Conservation (phyloP, 2,329 filamentous ascomycete species). For the Xylariomycetidae sp. region DNA sequence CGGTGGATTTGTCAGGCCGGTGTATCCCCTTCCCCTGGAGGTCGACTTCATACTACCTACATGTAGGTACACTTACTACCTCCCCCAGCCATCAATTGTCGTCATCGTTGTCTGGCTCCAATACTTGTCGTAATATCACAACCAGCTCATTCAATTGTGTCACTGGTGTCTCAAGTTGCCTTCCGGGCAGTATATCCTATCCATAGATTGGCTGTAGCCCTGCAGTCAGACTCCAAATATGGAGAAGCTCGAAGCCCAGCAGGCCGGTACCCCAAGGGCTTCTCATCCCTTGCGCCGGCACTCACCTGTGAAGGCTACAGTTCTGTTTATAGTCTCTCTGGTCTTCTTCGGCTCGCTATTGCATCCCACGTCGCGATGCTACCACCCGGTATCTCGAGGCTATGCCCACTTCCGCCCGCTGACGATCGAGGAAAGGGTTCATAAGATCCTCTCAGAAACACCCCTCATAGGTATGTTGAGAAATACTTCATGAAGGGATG, state of each 20-base stretch:
- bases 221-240: conserved; percentile 4
- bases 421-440: conserved; percentile 41
- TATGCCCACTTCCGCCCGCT: conserved; percentile 21
- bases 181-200: too few species aligned
- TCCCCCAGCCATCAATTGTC: too few species aligned
- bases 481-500: neutral
- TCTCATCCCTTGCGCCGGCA: too few species aligned
- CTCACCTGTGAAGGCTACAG: conserved; percentile 12
- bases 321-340: conserved; percentile 15
- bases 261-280: too few species aligned
- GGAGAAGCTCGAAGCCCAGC: conserved; percentile 9
- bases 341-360: conserved; percentile 20
- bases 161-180: too few species aligned
- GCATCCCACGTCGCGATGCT: conserved; percentile 17
- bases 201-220: conserved; percentile 7
- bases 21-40: too few species aligned
- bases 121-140: too few species aligned
- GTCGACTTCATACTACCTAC: too few species aligned
- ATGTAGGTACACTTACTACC: too few species aligned
- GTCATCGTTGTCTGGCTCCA: too few species aligned
- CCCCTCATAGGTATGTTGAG: conserved; percentile 45
- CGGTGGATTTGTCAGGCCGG: too few species aligned
- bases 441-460: conserved; percentile 38
- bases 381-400: conserved; percentile 16
- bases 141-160: too few species aligned